Conservation (phyloP, 1,284 basidiomycete species). For the Moesziomyces parantarcticus region DNA sequence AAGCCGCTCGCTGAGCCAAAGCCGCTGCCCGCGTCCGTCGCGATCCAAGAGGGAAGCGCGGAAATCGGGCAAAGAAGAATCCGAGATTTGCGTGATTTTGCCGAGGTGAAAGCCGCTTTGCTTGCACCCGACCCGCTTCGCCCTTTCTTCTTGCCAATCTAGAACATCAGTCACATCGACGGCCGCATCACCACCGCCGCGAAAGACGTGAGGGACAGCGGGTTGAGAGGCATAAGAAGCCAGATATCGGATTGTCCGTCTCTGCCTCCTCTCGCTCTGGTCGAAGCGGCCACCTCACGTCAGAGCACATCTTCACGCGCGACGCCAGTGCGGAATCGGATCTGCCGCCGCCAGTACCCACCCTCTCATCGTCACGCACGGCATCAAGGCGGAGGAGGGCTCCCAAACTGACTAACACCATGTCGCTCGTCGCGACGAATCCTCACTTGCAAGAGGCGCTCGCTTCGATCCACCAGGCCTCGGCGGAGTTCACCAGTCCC, state of each 20-base stretch:
- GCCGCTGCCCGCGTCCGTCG: not conserved
- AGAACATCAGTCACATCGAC: not conserved
- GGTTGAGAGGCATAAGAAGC: not conserved
- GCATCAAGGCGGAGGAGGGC: not conserved
- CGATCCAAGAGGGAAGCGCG: no score
- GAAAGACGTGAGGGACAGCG: not conserved
- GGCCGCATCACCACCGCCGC: not conserved
- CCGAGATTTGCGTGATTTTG: not conserved
- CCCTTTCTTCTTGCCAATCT: not conserved
- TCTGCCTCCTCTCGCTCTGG: not conserved
- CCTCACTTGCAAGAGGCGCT: constrained; percentile 50
- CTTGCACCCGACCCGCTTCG: not conserved
- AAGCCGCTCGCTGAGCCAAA: not conserved
- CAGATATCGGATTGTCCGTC: not conserved
- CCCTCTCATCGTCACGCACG: not conserved
- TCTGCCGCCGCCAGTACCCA: not conserved
- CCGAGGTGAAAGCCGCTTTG: not conserved
- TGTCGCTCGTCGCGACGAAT: constrained; percentile 45
- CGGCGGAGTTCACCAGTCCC: constrained; percentile 50
- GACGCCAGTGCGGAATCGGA: not conserved
- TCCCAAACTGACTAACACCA: not conserved
- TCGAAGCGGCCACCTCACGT: not conserved
- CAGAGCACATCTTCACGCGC: no score
- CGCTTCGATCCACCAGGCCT: constrained; percentile 50
- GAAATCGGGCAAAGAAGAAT: not conserved